Base-by-base conservation (phyloP, 2,329 filamentous ascomycete genomes). In the Pestalotiopsis sp. region DNA sequence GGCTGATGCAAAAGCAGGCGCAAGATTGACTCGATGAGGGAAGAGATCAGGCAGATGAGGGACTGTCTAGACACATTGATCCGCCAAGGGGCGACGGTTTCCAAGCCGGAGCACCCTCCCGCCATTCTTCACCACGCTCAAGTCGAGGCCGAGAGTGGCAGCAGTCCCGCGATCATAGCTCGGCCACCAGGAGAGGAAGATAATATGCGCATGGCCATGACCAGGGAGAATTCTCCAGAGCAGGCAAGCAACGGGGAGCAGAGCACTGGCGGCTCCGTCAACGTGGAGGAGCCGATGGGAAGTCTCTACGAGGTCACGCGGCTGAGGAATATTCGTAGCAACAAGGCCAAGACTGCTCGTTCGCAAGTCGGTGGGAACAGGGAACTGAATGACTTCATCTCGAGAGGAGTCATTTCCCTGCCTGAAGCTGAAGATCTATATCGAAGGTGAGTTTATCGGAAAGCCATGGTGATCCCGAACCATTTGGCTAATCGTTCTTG, bases 221-320 rank as follows among this genome's bases (percentile, higher is more conserved):
- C 82, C 4, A 73, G 83, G 67, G 84, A 85, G 59, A 80, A 81
- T 25, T 84, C 83, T 0, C 80, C 80, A 59, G 82, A 84, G 57
- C 79, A 79, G 3, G 77, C 78, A 65, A 73, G 67, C 49, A 68
- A 71, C 52, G 69, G 80, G 20, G 82, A 83, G 56, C 78, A 80
- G 68, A 75, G 79, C 38, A 80, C 80, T 40, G 56, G 20, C 36
- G 66, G 56, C 14, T 62, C 68, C 1, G 72, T 72, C 31, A 75
- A 84, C 41, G 83, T 86, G 1, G 81, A 83, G 17, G 84, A 84
- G 14, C 84, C 84, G 0, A 87, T 87, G 84, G 82, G 84, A 65
- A 86, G 83, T 74, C 75, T 87, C 13, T 87, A 86, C 73, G 85
- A 87, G 70, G 84, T 87, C 14, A 87, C 86, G 1, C 84, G 85